A percentile compares a stretch with the other conserved stretches of the same genome.
Evolutionary conservation across 331 rosid genomes (phyloP).

Genomic region (Quercus phellos): DNA sequence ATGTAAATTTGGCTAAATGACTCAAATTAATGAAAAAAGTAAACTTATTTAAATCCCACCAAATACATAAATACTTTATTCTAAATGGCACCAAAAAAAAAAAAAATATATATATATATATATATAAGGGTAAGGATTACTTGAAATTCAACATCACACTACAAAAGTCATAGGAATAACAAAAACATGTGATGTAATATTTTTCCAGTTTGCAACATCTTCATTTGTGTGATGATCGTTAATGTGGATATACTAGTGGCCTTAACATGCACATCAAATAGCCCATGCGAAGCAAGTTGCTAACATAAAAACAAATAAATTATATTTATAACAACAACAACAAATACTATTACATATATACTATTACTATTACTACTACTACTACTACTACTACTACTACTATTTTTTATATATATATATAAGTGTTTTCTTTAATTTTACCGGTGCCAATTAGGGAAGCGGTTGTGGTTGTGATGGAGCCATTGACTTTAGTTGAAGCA

Average conservation of each 20-base stretch:
- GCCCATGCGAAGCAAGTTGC: constrained; percentile 96
- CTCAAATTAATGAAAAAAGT: no score
- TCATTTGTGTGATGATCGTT: constrained; percentile 96
- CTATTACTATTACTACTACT: no score
- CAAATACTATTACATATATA: no score
- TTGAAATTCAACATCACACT: constrained; percentile 5
- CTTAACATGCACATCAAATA: constrained; percentile 78
- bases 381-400: no score
- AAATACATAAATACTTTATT: not conserved
- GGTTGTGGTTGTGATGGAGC: constrained; percentile 23
- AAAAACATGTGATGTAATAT: constrained; percentile 11
- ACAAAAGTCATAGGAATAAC: not conserved
- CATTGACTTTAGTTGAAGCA: constrained; percentile 37
- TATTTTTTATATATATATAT: no score
- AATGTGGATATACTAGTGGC: constrained; percentile 80
- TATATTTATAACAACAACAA: no score
- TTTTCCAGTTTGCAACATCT: constrained; percentile 65
- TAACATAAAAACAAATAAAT: constrained; percentile 33
- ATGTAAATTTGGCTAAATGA: no score
- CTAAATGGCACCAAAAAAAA: not conserved
- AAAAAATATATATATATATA: not conserved
- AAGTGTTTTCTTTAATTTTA: no score
- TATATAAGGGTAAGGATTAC: not conserved
- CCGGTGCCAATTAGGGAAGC: constrained; percentile 16
- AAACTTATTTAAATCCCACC: no score